Base-by-base conservation (phyloP, 2,329 filamentous ascomycete genomes). In the Aspergillus neoniger region DNA sequence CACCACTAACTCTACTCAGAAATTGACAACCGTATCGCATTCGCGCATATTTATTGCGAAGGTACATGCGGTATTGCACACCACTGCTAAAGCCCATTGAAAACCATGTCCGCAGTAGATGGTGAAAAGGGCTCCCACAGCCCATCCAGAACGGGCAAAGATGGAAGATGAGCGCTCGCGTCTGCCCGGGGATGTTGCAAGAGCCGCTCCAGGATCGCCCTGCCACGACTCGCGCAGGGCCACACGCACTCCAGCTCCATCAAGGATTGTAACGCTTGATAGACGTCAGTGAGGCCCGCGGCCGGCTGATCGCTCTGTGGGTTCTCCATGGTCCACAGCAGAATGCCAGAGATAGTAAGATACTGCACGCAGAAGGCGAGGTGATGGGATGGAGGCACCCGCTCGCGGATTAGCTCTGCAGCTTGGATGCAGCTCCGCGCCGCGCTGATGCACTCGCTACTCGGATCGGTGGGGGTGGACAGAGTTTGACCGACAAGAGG, bases 301-400 rank as follows among this genome's bases (percentile, higher is more conserved):
- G 32, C 2, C 5, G 32, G 32, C 4, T 15, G 19, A 17, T 21
- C 38, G 49, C 9, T 39, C 19, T 10, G 39, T 56, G 15, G 17
- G 12, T 56, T 25, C 2, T 23, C 23, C 54, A 56, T 56, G 9
- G 38, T 56, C 15, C 36, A 44, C 9, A 55, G 17, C 4, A 55
- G 39, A 17, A 55, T 55, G 2, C 53, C 53, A 1, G 41, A 55
- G 10, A 55, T 55, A 4, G 53, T 55, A 5, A 55, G 53, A 21
- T 55, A 55, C 14, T 55, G 53, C 19, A 55, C 39, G 39, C 53
- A 55, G 23, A 55, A 55, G 12, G 53, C 53, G 12, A 56, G 54
- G 5, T 56, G 17, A 19, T 56, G 43, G 54, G 48, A 15, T 43
- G 54, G 15, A 23, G 25, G 10, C 28, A 56, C 54, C 4, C 54